Evolutionary conservation across 306 rosid species (phyloP).

Genomic region (peach (Prunus persica)): Prunus_persica_NCBIv2 NC_034014.1:7085001-7085500

Average conservation of each 20-base stretch:
- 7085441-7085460: conserved; percentile 86
- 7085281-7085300: conserved; percentile 73
- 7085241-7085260: conserved; percentile 58
- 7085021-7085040: conserved; percentile 39
- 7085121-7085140: conserved; percentile 45
- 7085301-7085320: conserved; percentile 37
- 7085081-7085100: conserved; percentile 46
- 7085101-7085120: conserved; percentile 81
- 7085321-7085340: conserved; percentile 30
- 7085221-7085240: conserved; percentile 31
- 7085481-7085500: conserved; percentile 87
- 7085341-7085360: conserved; percentile 28
- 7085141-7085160: conserved; percentile 63
- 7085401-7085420: conserved; percentile 74
- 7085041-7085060: conserved; percentile 53
- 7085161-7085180: conserved; percentile 27
- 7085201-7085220: not conserved
- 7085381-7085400: conserved; percentile 64
- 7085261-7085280: conserved; percentile 86
- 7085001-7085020: conserved; percentile 55
- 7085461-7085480: conserved; percentile 88
- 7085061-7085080: conserved; percentile 30
- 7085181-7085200: conserved; percentile 18
- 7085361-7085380: conserved; percentile 83
- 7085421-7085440: conserved; percentile 86